Evolutionary conservation across 345 rosid genomes (phyloP).

Genomic region (Tarenaya hassleriana): DNA sequence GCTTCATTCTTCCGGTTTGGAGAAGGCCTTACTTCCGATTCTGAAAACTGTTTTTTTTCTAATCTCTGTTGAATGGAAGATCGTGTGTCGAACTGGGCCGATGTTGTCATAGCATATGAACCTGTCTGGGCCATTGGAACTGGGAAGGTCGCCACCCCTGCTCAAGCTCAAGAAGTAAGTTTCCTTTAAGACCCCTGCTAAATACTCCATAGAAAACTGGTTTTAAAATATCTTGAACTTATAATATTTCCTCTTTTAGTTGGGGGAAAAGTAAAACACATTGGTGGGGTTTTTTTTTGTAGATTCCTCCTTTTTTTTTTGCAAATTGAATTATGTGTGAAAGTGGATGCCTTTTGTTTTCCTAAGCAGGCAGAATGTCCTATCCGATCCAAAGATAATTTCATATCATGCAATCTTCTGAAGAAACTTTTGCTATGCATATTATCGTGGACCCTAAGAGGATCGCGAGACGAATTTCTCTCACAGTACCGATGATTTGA

Average conservation of each 20-base stretch:
- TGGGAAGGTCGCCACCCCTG: slow-evolving; percentile 86
- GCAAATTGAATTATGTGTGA: neutral
- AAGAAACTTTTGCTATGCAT: neutral
- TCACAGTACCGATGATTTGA: neutral
- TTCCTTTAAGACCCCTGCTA: neutral
- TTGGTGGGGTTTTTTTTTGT: too few species aligned
- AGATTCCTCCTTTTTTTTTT: neutral
- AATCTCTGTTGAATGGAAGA: slow-evolving; percentile 39
- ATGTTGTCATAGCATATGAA: slow-evolving; percentile 82
- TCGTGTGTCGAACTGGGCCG: slow-evolving; percentile 48
- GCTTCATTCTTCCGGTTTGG: too few species aligned
- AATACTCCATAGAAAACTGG: too few species aligned
- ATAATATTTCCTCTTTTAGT: too few species aligned
- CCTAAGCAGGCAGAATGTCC: too few species aligned
- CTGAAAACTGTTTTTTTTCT: neutral
- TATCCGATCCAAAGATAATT: too few species aligned
- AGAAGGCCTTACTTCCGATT: too few species aligned
- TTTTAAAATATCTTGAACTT: too few species aligned
- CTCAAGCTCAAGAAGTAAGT: slow-evolving; percentile 93
- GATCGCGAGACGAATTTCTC: neutral
- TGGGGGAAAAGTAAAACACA: too few species aligned
- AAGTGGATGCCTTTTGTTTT: neutral
- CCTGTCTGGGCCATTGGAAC: slow-evolving; percentile 98
- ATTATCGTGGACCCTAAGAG: neutral
- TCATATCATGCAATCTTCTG: too few species aligned